A percentile compares a stretch with the other conserved stretches of the same genome.
Conservation (phyloP, 768 basidiomycete species). For the Roridomyces roridus region DNA sequence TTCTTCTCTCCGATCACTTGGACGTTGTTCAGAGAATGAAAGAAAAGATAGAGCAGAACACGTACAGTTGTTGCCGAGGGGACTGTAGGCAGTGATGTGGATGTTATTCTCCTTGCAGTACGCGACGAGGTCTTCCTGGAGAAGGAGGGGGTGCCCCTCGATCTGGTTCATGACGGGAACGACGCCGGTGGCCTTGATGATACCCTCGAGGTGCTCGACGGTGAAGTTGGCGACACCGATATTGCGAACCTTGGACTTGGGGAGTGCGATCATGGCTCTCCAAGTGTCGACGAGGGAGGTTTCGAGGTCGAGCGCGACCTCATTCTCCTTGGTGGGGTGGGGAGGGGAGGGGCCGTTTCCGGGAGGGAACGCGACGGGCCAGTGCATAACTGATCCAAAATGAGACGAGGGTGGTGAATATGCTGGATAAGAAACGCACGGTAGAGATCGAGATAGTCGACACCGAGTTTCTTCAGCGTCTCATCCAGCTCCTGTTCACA, state of each 20-base stretch:
- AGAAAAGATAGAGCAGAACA: too few relatives aligned
- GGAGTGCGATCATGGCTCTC: constrained; percentile 78
- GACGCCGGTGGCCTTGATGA: constrained; percentile 74
- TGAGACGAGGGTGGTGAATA: not conserved
- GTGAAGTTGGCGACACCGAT: constrained; percentile 89
- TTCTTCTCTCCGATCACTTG: constrained; percentile 66
- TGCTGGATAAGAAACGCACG: too few relatives aligned
- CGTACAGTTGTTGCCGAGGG: constrained; percentile 82
- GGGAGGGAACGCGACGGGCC: constrained; percentile 75
- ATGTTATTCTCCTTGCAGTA: constrained; percentile 76
- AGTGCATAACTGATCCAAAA: constrained; percentile 66
- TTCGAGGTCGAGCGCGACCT: constrained; percentile 60
- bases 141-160: constrained; percentile 82
- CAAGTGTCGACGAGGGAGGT: constrained; percentile 80
- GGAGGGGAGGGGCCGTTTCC: constrained; percentile 62
- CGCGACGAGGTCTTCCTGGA: constrained; percentile 73
- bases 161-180: constrained; percentile 83
- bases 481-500: constrained; percentile 80
- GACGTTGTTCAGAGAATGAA: too few relatives aligned
- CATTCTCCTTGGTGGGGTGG: constrained; percentile 49
- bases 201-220: constrained; percentile 64
- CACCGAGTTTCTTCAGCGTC: constrained; percentile 73
- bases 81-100: constrained; percentile 69
- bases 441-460: constrained; percentile 84
- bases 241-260: constrained; percentile 72